Evolutionary conservation across 176 grass and related monocot genomes (phyloP).

Genomic region (Cymbopogon citratus): DNA sequence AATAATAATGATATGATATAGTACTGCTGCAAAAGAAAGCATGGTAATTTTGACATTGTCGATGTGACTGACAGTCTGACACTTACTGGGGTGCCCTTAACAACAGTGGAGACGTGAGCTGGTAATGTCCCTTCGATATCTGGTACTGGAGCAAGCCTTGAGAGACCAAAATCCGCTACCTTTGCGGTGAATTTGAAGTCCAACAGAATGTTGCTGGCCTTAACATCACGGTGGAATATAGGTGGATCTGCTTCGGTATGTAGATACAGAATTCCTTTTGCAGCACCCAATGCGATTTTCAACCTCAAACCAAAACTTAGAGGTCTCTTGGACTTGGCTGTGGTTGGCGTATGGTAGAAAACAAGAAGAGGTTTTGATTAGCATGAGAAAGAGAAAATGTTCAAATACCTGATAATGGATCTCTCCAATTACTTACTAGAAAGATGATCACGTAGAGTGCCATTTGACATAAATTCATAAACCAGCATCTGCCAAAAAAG

Average conservation of each 20-base stretch:
- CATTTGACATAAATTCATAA: constrained; percentile 95
- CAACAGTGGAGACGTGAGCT: constrained; percentile 75
- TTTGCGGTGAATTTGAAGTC: constrained; percentile 75
- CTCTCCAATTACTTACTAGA: constrained; percentile 52
- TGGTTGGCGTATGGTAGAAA: neutral
- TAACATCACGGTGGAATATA: constrained; percentile 94
- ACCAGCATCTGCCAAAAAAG: constrained; percentile 88
- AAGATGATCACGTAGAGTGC: constrained; percentile 79
- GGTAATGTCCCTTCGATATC: constrained; percentile 50
- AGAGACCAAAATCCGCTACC: constrained; percentile 96
- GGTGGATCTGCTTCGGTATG: constrained; percentile 91
- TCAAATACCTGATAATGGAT: neutral
- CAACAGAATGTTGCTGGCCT: constrained; percentile 93
- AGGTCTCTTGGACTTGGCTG: constrained; percentile 50
- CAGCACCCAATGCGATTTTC: constrained; percentile 66
- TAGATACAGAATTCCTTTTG: constrained; percentile 90
- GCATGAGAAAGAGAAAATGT: neutral
- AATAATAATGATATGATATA: constrained; percentile 2
- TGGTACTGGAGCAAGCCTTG: constrained; percentile 73
- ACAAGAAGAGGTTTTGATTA: neutral
- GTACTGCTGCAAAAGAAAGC: neutral
- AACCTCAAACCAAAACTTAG: constrained; percentile 55
- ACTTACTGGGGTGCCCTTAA: constrained; percentile 93
- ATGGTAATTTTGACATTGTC: neutral
- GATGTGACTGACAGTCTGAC: neutral